Evolutionary conservation across 2,329 filamentous ascomycete species (phyloP).

Genomic region (Parascedosporium putredinis): DNA sequence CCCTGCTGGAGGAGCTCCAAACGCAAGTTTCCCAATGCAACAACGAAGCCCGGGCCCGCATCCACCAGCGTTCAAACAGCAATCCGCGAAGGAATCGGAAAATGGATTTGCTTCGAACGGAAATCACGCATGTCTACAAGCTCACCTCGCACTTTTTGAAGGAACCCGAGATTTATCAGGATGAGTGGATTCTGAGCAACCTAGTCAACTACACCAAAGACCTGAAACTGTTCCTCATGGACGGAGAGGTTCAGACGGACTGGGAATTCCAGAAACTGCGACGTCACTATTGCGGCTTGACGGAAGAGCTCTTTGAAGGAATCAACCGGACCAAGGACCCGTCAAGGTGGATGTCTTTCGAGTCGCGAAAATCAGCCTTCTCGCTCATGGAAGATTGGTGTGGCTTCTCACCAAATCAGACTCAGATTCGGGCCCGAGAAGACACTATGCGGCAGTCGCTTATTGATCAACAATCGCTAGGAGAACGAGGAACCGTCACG

Average conservation of each 20-base stretch:
- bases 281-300: slow-evolving; percentile 85
- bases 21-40: slow-evolving; percentile 78
- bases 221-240: slow-evolving; percentile 86
- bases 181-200: slow-evolving; percentile 85
- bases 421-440: slow-evolving; percentile 69
- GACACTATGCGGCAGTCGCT: slow-evolving; percentile 79
- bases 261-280: slow-evolving; percentile 88
- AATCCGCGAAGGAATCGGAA: slow-evolving; percentile 71
- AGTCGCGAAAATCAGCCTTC: slow-evolving; percentile 89
- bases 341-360: slow-evolving; percentile 93
- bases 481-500: slow-evolving; percentile 67
- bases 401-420: slow-evolving; percentile 86
- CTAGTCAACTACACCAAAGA: slow-evolving; percentile 85
- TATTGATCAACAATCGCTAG: slow-evolving; percentile 66
- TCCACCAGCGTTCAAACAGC: slow-evolving; percentile 80
- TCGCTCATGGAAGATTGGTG: slow-evolving; percentile 99
- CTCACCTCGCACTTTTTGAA: slow-evolving; percentile 84
- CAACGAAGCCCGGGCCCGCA: slow-evolving; percentile 74
- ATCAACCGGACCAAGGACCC: slow-evolving; percentile 79
- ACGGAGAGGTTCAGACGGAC: slow-evolving; percentile 87
- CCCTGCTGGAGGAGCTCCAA: slow-evolving; percentile 80
- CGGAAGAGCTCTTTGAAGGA: slow-evolving; percentile 87
- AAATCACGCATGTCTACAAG: slow-evolving; percentile 94
- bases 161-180: slow-evolving; percentile 65
- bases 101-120: slow-evolving; percentile 79